Evolutionary conservation across 225 moss, liverwort and hornwort genomes (phyloP), one percentile per base, ranked within the genome.

Genomic region (Anthoceros angustus): DNA sequence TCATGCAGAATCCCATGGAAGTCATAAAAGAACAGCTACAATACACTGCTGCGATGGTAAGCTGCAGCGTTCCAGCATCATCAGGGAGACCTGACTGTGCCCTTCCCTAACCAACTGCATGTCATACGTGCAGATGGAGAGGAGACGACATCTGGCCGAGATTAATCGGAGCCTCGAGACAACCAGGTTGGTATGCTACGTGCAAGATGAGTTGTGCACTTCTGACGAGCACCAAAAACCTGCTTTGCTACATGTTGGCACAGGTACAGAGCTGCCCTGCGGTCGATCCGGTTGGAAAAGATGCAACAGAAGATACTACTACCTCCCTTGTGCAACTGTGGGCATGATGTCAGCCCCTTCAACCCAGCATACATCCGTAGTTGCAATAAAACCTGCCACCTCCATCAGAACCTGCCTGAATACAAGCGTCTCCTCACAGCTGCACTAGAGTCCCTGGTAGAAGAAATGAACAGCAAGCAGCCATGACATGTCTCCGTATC

Each of bases 241-340:
- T 21, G 16, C 4, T 55, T 21, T 5, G 38, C 24, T 23, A 18
- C 62, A 25, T 24, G 67, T 43, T 32, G 9, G 43, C 55, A 38
- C 71, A 80, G 80, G 69, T 80, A 73, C 65, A 72, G 66, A 25
- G 68, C 63, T 43, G 80, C 80, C 62, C 69, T 80, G 32, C 69
- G 68, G 39, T 73, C 71, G 9, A 55, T 71, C 6, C 73, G 76
- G 9, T 24, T 71, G 66, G 71, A 80, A 23, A 80, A 73, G 62
- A 42, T 70, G 43, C 71, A 70, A 66, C 66, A 68, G 26, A 64
- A 63, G 60, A 40, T 76, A 41, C 63, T 62, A 60, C 42, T 80
- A 69, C 69, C 76, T 62, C 76, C 73, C 40, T 48, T 76, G 39
- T 79, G 79, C 42, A 49, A 64, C 10, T 79, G 79, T 63, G 67